Evolutionary conservation across 179 eudicot genomes (phyloP).

Genomic region (Silene vulgaris): DNA sequence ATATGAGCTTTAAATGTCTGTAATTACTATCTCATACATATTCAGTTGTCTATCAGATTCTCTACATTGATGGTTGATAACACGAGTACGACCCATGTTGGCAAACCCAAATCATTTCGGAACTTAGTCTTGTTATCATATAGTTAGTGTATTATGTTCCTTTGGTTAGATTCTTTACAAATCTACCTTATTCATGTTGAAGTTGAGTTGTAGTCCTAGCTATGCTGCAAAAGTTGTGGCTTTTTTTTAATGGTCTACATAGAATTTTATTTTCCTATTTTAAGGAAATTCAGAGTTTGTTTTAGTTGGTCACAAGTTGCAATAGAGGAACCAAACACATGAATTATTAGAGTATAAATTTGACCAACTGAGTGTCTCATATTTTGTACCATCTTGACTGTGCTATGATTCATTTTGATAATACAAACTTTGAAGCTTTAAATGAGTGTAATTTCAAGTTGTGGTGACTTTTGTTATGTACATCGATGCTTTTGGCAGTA

Average conservation of each 20-base stretch:
- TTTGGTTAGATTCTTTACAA: not conserved
- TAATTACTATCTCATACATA: not conserved
- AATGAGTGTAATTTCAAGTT: not conserved
- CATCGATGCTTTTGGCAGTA: not conserved
- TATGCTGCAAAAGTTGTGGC: slow-evolving; percentile 45
- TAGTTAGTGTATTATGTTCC: not conserved
- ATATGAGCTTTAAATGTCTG: slow-evolving; percentile 1
- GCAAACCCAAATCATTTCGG: not conserved
- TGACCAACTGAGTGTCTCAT: not conserved
- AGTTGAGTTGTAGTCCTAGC: slow-evolving; percentile 32
- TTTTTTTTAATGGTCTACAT: not conserved
- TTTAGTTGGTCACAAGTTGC: not conserved
- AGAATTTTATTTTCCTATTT: slow-evolving; percentile 2
- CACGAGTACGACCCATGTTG: too few species aligned
- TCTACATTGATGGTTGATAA: not conserved
- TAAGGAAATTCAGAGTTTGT: not conserved
- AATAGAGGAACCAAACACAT: not conserved
- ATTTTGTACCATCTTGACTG: not conserved
- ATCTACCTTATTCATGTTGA: slow-evolving; percentile 33
- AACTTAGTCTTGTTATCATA: not conserved
- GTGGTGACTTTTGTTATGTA: not conserved
- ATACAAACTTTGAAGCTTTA: not conserved
- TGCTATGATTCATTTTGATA: not conserved
- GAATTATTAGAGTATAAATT: not conserved
- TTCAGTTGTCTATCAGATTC: not conserved